Conservation (phyloP, 164 flowering plant genomes). For the Hamamelis virginiana region DNA sequence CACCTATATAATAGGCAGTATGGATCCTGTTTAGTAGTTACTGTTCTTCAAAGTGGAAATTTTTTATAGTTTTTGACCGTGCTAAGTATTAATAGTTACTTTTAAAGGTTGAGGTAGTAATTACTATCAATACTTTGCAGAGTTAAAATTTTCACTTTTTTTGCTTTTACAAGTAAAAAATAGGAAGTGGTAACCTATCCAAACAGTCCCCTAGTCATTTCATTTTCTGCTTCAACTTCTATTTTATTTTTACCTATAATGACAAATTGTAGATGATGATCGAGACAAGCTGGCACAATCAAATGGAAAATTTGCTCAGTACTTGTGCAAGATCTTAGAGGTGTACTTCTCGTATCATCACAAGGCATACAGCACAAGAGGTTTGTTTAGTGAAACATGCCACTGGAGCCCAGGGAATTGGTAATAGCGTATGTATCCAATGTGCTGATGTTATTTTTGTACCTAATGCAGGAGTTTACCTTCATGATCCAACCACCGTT, state of each 20-base stretch:
- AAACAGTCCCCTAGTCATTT: too few species aligned
- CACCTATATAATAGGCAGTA: not conserved
- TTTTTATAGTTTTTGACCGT: too few species aligned
- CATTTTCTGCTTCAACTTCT: not conserved
- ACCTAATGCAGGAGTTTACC: conserved; percentile 76
- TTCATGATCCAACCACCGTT: conserved; percentile 89
- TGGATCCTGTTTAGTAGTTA: not conserved
- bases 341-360: conserved; percentile 76
- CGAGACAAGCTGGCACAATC: conserved; percentile 61
- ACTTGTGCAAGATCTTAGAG: conserved; percentile 69
- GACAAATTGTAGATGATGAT: conserved; percentile 52
- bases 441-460: conserved; percentile 9
- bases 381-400: conserved; percentile 32
- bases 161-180: too few species aligned
- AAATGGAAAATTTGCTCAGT: conserved; percentile 70
- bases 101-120: too few species aligned
- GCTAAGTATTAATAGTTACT: too few species aligned
- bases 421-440: not conserved
- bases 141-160: too few species aligned
- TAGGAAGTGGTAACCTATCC: too few species aligned
- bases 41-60: too few species aligned
- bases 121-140: too few species aligned
- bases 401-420: not conserved
- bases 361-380: conserved; percentile 64
- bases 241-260: conserved; percentile 1